Evolutionary conservation across 129 eudicot genomes (phyloP).

Genomic region (Centrapalus pauciflorus): DNA sequence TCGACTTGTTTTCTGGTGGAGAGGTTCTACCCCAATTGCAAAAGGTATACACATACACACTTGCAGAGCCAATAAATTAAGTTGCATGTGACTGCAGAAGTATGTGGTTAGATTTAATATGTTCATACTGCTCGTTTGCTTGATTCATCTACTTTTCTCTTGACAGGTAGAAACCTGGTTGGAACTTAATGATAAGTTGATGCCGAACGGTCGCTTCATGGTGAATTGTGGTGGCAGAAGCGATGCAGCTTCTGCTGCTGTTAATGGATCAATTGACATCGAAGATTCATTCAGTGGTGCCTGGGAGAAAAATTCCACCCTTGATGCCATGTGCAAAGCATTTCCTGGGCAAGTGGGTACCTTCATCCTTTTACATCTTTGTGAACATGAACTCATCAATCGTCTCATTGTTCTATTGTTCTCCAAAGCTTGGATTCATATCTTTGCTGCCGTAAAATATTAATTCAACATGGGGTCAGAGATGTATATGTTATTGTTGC

Average conservation of each 20-base stretch:
- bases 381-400: not conserved
- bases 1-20: conserved; percentile 83
- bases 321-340: conserved; percentile 60
- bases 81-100: not conserved
- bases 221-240: conserved; percentile 77
- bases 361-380: not conserved
- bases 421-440: not conserved
- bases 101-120: not conserved
- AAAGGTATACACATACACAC: conserved; percentile 36
- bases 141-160: not conserved
- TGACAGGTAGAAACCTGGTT: conserved; percentile 71
- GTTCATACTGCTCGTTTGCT: not conserved
- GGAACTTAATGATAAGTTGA: conserved; percentile 50
- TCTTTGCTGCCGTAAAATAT: not conserved
- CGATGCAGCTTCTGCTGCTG: not conserved
- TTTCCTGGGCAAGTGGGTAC: conserved; percentile 62
- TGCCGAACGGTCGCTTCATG: conserved; percentile 88
- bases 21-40: conserved; percentile 71
- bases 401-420: not conserved
- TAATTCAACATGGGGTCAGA: not conserved
- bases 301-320: conserved; percentile 54
- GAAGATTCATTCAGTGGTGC: conserved; percentile 7
- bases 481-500: not conserved
- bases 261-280: not conserved
- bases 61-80: conserved; percentile 1